phyloP scores from a whole-genome alignment of 78 protist genomes.

The Emiliania huxleyi region DNA sequence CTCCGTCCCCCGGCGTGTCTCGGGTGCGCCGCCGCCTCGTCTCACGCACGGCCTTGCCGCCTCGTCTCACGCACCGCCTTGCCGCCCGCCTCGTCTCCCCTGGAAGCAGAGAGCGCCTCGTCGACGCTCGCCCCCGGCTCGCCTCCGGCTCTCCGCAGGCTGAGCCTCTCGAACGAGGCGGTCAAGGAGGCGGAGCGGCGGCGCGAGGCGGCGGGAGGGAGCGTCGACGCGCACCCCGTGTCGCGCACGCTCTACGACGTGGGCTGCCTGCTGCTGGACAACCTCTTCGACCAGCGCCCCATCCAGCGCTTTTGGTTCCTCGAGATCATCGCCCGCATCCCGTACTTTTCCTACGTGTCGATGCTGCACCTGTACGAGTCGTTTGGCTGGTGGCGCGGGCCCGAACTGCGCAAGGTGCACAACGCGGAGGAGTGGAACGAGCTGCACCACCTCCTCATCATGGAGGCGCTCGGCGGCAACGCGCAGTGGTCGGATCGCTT shows the following conservation, averaged over 20 bases:
- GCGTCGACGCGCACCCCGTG: not conserved
- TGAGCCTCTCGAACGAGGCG: not conserved
- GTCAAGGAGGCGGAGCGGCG: not conserved
- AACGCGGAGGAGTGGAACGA: not conserved
- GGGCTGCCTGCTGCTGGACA: not conserved
- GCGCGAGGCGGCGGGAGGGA: not conserved
- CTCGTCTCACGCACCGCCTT: no score
- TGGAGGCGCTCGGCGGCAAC: slow-evolving; percentile 31
- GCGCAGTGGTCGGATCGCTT: not conserved
- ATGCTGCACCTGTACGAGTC: slow-evolving; percentile 35
- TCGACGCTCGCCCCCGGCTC: no score
- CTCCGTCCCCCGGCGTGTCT: not conserved
- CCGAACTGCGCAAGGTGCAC: not conserved
- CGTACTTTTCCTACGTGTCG: slow-evolving; percentile 26
- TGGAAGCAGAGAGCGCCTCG: no score
- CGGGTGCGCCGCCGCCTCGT: no score
- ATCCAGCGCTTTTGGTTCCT: slow-evolving; percentile 12
- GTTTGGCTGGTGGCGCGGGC: slow-evolving; percentile 38
- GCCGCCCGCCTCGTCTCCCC: no score
- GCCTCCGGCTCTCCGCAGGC: no score
- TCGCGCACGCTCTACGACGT: not conserved
- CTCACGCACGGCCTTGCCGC: no score
- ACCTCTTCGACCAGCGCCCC: not conserved
- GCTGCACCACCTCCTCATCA: slow-evolving; percentile 30
- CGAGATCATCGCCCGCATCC: slow-evolving; percentile 33